These are phyloP conservation scores for Hypoxylon rubiginosum DNA, from an alignment of 2,329 filamentous ascomycete genomes.

Conservation along the genomic window DNA sequence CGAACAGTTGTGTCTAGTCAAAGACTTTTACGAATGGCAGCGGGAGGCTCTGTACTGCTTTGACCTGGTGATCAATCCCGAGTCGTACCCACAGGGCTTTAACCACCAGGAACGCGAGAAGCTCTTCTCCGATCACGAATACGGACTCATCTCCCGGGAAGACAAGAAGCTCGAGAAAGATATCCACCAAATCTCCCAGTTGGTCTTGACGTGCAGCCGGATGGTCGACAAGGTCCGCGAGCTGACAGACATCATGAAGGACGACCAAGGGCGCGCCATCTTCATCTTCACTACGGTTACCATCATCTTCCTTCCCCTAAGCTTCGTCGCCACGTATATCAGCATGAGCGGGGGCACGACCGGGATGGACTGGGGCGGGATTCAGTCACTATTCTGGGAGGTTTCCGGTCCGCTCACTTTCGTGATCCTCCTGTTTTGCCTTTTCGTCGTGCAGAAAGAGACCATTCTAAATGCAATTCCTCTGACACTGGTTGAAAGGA, in stretches of 20 bases:
- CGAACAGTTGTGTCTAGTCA: background rate
- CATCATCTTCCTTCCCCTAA: background rate
- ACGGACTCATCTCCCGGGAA: background rate
- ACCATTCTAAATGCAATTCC: background rate
- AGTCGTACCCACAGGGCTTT: background rate
- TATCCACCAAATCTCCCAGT: background rate
- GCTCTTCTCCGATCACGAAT: background rate
- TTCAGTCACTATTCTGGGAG: background rate
- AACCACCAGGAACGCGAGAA: background rate
- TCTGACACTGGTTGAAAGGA: background rate
- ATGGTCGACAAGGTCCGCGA: constrained; percentile 1
- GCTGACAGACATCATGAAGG: constrained; percentile 1
- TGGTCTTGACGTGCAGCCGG: background rate
- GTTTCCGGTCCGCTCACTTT: background rate
- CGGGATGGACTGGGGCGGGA: background rate
- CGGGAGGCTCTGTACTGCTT: background rate
- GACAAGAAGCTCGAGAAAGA: constrained; percentile 1
- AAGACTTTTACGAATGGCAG: background rate
- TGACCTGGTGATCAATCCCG: background rate
- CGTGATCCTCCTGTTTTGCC: background rate
- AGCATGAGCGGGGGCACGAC: background rate
- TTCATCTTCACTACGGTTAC: background rate
- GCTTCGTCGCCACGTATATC: background rate
- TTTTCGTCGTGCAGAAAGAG: background rate
- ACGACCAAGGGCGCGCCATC: background rate